Evolutionary conservation across 306 rosid species (phyloP).

Genomic region (Argentina anserina): DNA sequence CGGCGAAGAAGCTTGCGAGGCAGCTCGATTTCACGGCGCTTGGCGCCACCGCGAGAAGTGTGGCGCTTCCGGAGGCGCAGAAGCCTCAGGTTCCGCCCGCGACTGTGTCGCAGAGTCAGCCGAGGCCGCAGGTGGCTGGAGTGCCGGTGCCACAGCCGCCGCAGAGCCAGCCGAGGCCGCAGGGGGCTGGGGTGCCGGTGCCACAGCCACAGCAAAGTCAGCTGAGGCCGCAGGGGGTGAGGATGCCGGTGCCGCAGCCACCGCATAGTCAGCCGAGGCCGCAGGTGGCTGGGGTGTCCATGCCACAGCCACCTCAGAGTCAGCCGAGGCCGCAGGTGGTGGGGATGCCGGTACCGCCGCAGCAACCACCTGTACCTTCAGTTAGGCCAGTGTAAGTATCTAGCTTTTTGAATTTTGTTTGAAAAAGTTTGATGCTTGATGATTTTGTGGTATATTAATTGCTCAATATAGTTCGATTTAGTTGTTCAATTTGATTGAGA

Average conservation of each 20-base stretch:
- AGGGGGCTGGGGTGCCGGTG: no score
- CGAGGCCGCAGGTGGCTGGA: conserved; percentile 21
- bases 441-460: not conserved
- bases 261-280: conserved; percentile 32
- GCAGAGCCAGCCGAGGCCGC: conserved; percentile 30
- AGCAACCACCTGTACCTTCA: conserved; percentile 45
- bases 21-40: conserved; percentile 88
- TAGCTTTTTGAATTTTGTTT: not conserved
- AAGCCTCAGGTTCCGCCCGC: conserved; percentile 29
- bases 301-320: no score
- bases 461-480: not conserved
- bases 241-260: conserved; percentile 32
- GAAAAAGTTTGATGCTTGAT: conserved; percentile 8
- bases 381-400: conserved; percentile 68
- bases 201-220: conserved; percentile 6
- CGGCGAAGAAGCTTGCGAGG: conserved; percentile 84
- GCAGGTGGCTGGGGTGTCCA: no score
- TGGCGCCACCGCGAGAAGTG: conserved; percentile 40
- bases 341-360: conserved; percentile 34
- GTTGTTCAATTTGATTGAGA: not conserved
- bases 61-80: conserved; percentile 35
- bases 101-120: conserved; percentile 10
- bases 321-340: conserved; percentile 19
- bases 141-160: conserved; percentile 37
- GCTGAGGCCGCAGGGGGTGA: conserved; percentile 20